Evolutionary conservation across 2,329 filamentous ascomycete genomes (phyloP).

Genomic region (Bretziella fagacearum): DNA sequence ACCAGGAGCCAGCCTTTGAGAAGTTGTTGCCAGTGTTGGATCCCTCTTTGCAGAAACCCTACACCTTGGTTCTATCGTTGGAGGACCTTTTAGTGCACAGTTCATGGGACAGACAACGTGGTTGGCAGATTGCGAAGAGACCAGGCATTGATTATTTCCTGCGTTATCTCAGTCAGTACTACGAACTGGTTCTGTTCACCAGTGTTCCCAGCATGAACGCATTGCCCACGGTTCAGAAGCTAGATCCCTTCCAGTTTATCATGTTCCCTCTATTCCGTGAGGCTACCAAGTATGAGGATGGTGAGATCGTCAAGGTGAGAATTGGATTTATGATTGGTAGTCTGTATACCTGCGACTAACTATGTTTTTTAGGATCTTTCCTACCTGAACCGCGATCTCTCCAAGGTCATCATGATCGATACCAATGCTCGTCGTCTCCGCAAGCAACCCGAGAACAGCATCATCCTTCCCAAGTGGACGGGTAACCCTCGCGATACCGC

Average conservation of each 20-base stretch:
- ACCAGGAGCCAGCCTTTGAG: conserved; percentile 86
- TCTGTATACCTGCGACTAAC: neutral
- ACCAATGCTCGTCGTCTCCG: conserved; percentile 68
- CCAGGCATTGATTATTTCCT: conserved; percentile 95
- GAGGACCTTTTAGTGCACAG: conserved; percentile 91
- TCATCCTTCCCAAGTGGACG: conserved; percentile 78
- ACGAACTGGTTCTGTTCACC: conserved; percentile 93
- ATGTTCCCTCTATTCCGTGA: conserved; percentile 91
- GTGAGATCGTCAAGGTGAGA: conserved; percentile 86
- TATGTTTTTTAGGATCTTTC: conserved; percentile 57
- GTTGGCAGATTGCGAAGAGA: conserved; percentile 88
- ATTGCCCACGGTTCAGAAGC: conserved; percentile 76
- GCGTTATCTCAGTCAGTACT: conserved; percentile 92
- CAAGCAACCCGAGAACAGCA: conserved; percentile 90
- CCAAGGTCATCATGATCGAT: conserved; percentile 89
- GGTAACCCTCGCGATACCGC: conserved; percentile 70
- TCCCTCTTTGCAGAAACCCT: conserved; percentile 65
- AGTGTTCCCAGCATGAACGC: conserved; percentile 68
- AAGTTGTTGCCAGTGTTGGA: conserved; percentile 78
- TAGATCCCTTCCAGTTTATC: conserved; percentile 90
- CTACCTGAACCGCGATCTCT: conserved; percentile 88
- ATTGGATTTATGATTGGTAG: neutral
- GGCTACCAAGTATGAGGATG: conserved; percentile 92
- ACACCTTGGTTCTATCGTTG: conserved; percentile 80
- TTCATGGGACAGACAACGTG: conserved; percentile 85